phyloP scores from a whole-genome alignment of 2,329 filamentous ascomycete species.

The Diplodia scrobiculata region DNA sequence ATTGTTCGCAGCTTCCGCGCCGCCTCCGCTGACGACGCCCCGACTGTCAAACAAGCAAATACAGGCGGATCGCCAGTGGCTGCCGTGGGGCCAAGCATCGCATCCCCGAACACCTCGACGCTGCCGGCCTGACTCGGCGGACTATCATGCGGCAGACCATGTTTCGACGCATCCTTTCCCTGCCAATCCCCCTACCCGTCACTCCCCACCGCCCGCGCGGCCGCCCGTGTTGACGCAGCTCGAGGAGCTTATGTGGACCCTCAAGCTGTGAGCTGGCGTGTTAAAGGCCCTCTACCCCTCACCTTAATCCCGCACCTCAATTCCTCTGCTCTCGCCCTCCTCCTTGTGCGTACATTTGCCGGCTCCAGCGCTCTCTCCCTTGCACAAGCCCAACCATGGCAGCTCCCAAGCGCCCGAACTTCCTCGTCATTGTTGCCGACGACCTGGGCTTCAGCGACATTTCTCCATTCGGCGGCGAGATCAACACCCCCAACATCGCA shows the following conservation, averaged over 20 bases:
- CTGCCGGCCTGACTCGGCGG: constrained; percentile 2
- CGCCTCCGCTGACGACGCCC: constrained; percentile 19
- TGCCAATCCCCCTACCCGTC: neutral
- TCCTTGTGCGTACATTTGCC: neutral
- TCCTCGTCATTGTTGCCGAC: constrained; percentile 62
- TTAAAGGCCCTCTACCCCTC: constrained; percentile 20
- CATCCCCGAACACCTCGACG: neutral
- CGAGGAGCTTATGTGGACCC: constrained; percentile 18
- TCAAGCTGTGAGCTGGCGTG: constrained; percentile 13
- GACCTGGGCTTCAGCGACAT: constrained; percentile 64
- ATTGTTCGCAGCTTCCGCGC: neutral
- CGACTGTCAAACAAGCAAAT: neutral
- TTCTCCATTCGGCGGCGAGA: constrained; percentile 62
- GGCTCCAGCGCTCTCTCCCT: too few relatives aligned
- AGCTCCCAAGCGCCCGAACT: constrained; percentile 56
- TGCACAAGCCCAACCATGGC: constrained; percentile 2
- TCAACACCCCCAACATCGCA: constrained; percentile 62
- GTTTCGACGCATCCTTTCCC: constrained; percentile 2
- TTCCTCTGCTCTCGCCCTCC: neutral
- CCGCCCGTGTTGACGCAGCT: constrained; percentile 18
- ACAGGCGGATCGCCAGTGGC: neutral
- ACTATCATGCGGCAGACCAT: neutral
- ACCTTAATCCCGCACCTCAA: constrained; percentile 1
- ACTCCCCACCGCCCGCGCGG: constrained; percentile 9
- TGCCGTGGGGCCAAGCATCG: neutral